These are phyloP conservation scores for Delitschia confertaspora DNA, from an alignment of 495 filamentous ascomycete species.

Conservation along the genomic window DNA sequence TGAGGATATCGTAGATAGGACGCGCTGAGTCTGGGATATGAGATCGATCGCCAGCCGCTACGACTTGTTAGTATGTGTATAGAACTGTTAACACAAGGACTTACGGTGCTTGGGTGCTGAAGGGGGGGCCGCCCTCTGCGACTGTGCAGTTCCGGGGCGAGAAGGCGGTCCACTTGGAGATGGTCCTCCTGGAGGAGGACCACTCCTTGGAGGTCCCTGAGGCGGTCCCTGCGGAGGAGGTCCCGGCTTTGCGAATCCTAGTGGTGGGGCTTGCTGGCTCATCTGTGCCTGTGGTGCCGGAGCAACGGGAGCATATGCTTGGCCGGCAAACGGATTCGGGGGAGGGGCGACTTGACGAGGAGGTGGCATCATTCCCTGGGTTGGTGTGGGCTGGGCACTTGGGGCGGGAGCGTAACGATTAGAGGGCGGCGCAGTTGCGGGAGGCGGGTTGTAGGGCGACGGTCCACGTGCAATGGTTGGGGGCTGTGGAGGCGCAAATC, in stretches of 20 bases:
- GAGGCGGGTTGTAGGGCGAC: constrained; percentile 84
- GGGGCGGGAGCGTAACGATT: constrained; percentile 85
- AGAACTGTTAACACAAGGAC: constrained; percentile 35
- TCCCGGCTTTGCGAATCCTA: constrained; percentile 37
- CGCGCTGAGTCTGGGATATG: constrained; percentile 72
- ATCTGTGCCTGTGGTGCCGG: too few species aligned
- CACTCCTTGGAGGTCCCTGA: constrained; percentile 38
- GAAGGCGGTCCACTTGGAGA: constrained; percentile 44
- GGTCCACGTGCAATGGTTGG: constrained; percentile 60
- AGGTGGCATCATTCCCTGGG: constrained; percentile 20
- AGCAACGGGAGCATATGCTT: constrained; percentile 10
- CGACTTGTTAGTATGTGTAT: constrained; percentile 9
- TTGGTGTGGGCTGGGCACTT: constrained; percentile 27
- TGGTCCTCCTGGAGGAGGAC: constrained; percentile 39
- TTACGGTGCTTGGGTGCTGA: constrained; percentile 52
- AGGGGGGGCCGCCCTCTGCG: constrained; percentile 35
- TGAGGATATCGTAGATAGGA: constrained; percentile 73
- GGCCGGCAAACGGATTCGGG: constrained; percentile 32
- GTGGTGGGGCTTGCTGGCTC: constrained; percentile 16
- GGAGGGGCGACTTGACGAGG: constrained; percentile 32
- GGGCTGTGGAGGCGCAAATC: constrained; percentile 37
- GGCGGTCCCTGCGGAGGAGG: constrained; percentile 33
- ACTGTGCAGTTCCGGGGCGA: constrained; percentile 45
- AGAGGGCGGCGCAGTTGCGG: constrained; percentile 59
- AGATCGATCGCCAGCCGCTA: constrained; percentile 74